phyloP scores from a whole-genome alignment of 768 basidiomycete species.

The Kwoniella sp. region DNA sequence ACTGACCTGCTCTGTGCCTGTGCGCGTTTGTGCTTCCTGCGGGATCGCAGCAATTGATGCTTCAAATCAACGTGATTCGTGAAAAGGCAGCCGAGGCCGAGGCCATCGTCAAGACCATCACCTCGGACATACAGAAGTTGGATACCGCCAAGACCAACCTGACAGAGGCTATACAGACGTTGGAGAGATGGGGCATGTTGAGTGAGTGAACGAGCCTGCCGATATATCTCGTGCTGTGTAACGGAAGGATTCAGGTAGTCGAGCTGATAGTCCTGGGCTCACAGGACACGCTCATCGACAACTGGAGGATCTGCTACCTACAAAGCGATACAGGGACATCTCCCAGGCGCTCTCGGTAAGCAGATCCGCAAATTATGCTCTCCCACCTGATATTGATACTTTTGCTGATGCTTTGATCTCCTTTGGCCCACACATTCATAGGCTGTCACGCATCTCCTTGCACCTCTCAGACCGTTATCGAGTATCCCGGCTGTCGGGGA shows the following conservation, averaged over 20 bases:
- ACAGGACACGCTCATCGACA: slow-evolving; percentile 68
- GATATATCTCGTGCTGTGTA: too few relatives aligned
- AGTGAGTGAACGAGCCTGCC: slow-evolving; percentile 63
- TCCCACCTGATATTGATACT: too few relatives aligned
- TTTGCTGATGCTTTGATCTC: not conserved
- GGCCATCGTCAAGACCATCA: slow-evolving; percentile 91
- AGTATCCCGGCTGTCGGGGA: slow-evolving; percentile 75
- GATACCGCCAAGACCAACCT: slow-evolving; percentile 94
- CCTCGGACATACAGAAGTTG: slow-evolving; percentile 91
- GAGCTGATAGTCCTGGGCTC: too few relatives aligned
- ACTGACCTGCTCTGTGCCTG: not conserved
- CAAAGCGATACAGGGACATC: slow-evolving; percentile 79
- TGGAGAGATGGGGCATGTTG: slow-evolving; percentile 91
- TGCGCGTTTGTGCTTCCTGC: not conserved
- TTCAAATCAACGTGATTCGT: slow-evolving; percentile 92
- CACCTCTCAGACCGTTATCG: slow-evolving; percentile 75
- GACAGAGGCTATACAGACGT: slow-evolving; percentile 79
- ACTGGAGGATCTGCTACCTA: slow-evolving; percentile 74
- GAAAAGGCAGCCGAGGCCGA: slow-evolving; percentile 98
- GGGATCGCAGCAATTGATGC: slow-evolving; percentile 73
- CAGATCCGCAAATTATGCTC: slow-evolving; percentile 43
- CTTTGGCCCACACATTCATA: slow-evolving; percentile 51
- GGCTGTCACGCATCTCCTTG: slow-evolving; percentile 85
- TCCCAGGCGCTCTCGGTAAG: slow-evolving; percentile 76
- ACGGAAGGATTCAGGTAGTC: too few relatives aligned